Conservation (phyloP, 805 yeast genomes). For the Saccharomyces jurei region DNA sequence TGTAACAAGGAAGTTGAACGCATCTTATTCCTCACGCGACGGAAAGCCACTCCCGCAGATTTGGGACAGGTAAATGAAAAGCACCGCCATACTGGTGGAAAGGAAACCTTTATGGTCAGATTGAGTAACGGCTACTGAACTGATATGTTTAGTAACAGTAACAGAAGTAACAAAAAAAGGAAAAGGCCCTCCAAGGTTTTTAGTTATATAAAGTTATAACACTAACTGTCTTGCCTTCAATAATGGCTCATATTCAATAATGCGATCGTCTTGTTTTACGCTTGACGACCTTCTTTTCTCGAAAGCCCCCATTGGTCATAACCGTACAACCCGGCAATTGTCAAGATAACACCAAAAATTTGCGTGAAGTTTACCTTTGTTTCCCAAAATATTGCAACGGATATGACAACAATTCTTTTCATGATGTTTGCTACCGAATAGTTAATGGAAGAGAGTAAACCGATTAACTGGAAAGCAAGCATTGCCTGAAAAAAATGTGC, state of each 20-base stretch:
- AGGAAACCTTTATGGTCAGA: neutral
- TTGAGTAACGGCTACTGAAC: neutral
- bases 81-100: neutral
- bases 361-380: constrained; percentile 38
- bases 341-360: constrained; percentile 46
- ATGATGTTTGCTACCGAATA: constrained; percentile 73
- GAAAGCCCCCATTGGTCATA: constrained; percentile 60
- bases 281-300: constrained; percentile 13
- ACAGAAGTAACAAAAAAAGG: neutral
- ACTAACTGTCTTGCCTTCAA: neutral
- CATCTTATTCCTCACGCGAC: neutral
- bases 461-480: constrained; percentile 68
- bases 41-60: neutral
- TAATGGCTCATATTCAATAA: neutral
- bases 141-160: neutral
- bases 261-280: neutral
- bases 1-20: neutral
- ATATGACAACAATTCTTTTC: constrained; percentile 64
- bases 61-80: neutral
- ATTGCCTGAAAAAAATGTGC: constrained; percentile 67
- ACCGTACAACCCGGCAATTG: constrained; percentile 55
- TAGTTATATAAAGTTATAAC: neutral
- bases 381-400: constrained; percentile 60
- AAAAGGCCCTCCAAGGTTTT: neutral
- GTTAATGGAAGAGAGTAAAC: constrained; percentile 64